These are phyloP conservation scores for Neonectria hederae DNA, from an alignment of 2,329 filamentous ascomycete species.

Conservation along the genomic window DNA sequence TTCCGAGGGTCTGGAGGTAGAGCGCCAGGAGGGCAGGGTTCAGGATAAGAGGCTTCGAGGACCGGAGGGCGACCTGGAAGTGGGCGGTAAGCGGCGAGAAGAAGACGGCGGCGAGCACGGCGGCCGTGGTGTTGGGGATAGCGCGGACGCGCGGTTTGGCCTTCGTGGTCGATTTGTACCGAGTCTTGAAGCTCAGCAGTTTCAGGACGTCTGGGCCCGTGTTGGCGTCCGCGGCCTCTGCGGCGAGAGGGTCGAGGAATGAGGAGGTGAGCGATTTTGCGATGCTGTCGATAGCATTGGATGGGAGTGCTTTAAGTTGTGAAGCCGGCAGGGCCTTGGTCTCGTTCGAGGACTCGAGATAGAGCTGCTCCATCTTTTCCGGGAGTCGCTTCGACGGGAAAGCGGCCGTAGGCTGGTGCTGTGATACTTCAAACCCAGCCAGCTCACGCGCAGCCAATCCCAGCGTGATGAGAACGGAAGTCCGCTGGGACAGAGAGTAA, in stretches of 20 bases:
- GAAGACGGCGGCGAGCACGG: conserved; percentile 78
- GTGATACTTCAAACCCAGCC: conserved; percentile 75
- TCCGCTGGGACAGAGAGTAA: conserved; percentile 86
- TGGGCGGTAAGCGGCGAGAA: conserved; percentile 88
- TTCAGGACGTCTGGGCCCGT: conserved; percentile 88
- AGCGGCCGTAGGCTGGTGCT: conserved; percentile 57
- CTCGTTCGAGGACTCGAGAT: conserved; percentile 54
- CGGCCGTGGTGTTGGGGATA: conserved; percentile 80
- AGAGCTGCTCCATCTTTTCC: conserved; percentile 76
- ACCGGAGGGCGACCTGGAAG: conserved; percentile 72
- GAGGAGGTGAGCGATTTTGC: conserved; percentile 72
- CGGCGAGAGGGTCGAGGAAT: conserved; percentile 84
- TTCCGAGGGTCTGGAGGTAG: conserved; percentile 85
- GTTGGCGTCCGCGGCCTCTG: conserved; percentile 79
- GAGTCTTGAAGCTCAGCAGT: conserved; percentile 84
- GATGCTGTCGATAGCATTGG: conserved; percentile 73
- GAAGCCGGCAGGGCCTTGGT: conserved; percentile 42
- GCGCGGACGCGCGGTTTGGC: conserved; percentile 58
- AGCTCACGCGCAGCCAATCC: conserved; percentile 86
- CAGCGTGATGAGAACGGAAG: conserved; percentile 81
- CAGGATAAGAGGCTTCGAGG: conserved; percentile 68
- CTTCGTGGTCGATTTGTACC: conserved; percentile 48
- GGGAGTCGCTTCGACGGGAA: conserved; percentile 89
- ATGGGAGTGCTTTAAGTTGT: conserved; percentile 60
- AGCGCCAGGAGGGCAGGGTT: conserved; percentile 80